Conservation (phyloP, 768 basidiomycete genomes). For the Sutorius australiensis region DNA sequence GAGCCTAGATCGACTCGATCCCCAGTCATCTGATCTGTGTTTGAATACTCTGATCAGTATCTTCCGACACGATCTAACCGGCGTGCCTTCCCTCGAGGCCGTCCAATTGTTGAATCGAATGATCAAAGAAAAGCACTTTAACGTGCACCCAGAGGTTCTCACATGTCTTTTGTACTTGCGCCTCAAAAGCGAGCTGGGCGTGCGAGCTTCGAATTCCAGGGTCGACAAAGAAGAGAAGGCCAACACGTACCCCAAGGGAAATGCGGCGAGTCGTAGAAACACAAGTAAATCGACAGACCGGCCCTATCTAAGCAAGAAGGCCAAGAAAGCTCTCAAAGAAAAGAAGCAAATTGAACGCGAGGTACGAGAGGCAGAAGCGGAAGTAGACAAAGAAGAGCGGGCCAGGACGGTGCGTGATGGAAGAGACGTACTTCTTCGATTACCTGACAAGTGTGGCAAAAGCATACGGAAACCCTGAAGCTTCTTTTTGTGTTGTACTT, state of each 20-base stretch:
- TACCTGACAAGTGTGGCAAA: constrained; percentile 21
- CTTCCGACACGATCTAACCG: constrained; percentile 79
- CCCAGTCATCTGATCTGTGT: constrained; percentile 82
- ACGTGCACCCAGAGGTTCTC: constrained; percentile 85
- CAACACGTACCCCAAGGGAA: constrained; percentile 39
- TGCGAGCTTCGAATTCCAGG: constrained; percentile 70
- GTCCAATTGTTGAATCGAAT: constrained; percentile 92
- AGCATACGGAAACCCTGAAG: constrained; percentile 99
- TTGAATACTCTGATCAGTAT: constrained; percentile 76
- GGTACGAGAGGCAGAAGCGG: constrained; percentile 90
- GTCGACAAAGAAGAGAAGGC: constrained; percentile 50
- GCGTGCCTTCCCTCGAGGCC: constrained; percentile 77
- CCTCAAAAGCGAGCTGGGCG: constrained; percentile 78
- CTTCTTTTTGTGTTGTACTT: constrained; percentile 97
- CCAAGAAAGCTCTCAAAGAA: constrained; percentile 81
- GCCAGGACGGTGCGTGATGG: constrained; percentile 62
- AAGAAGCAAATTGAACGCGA: constrained; percentile 87
- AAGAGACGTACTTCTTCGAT: constrained; percentile 8
- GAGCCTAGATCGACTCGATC: constrained; percentile 7
- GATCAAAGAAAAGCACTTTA: constrained; percentile 90
- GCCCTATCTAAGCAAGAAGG: constrained; percentile 89
- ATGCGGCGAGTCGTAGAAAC: constrained; percentile 36
- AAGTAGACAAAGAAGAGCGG: constrained; percentile 89
- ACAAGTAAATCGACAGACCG: constrained; percentile 58
- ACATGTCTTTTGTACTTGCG: constrained; percentile 82